Evolutionary conservation across 257 asterid species (phyloP).

Genomic region (Solanum paucissectum): DNA sequence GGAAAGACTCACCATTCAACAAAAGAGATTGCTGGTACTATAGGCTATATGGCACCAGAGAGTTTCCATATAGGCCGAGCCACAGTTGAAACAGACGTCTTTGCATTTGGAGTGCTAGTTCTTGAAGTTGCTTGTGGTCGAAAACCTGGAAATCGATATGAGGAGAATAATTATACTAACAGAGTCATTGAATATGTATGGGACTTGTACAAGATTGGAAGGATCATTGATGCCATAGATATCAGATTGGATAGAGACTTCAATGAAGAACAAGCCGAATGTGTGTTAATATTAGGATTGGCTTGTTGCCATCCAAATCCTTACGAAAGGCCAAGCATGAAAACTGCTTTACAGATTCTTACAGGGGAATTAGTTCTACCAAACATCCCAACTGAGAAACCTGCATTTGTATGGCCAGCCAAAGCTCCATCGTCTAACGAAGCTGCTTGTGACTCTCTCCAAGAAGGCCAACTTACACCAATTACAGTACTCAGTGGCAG

Average conservation of each 20-base stretch:
- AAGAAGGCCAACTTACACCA: not conserved
- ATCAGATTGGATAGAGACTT: not conserved
- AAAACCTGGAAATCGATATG: not conserved
- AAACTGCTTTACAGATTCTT: slow-evolving; percentile 2
- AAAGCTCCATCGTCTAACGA: not conserved
- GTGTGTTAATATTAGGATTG: slow-evolving; percentile 6
- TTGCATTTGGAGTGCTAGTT: slow-evolving; percentile 9
- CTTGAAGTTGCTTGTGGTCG: slow-evolving; percentile 13
- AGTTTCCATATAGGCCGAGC: slow-evolving; percentile 6
- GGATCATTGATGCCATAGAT: slow-evolving; percentile 3
- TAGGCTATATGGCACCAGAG: slow-evolving; percentile 13
- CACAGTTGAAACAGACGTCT: slow-evolving; percentile 6
- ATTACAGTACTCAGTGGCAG: slow-evolving; percentile 2
- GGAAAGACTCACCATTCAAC: slow-evolving; percentile 9
- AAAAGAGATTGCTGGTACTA: slow-evolving; percentile 9
- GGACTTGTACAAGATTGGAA: not conserved
- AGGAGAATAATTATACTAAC: not conserved
- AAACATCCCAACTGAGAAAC: slow-evolving; percentile 1
- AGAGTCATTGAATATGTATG: not conserved
- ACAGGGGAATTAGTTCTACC: not conserved
- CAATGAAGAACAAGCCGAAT: slow-evolving; percentile 1
- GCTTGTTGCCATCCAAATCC: slow-evolving; percentile 14
- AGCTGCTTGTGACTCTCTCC: not conserved
- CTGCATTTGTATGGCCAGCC: slow-evolving; percentile 10
- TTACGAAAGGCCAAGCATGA: slow-evolving; percentile 6